phyloP scores from a whole-genome alignment of 345 rosid genomes.

The Rubroshorea leprosula region DNA sequence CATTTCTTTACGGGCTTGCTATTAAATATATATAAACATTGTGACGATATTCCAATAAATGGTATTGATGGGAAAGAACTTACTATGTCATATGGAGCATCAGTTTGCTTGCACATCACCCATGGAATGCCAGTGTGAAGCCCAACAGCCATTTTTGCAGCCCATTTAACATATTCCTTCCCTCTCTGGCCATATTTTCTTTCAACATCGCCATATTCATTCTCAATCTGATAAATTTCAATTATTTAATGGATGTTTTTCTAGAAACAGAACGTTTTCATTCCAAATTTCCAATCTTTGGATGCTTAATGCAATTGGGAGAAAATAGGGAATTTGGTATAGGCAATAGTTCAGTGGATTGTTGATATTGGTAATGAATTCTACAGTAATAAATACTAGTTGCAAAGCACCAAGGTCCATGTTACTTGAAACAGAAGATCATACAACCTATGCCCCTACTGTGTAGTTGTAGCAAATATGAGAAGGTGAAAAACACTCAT shows the following conservation, averaged over 20 bases:
- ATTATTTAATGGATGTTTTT: constrained; percentile 11
- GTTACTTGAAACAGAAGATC: not conserved
- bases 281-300: constrained; percentile 7
- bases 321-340: constrained; percentile 8
- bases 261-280: not conserved
- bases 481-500: not conserved
- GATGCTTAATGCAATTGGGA: not conserved
- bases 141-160: constrained; percentile 84
- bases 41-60: not conserved
- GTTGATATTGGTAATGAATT: not conserved
- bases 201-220: constrained; percentile 88
- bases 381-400: not conserved
- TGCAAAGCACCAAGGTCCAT: not conserved
- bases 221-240: constrained; percentile 65
- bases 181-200: constrained; percentile 66
- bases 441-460: no score
- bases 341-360: not conserved
- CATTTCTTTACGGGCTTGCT: not conserved
- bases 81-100: constrained; percentile 84
- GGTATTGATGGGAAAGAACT: constrained; percentile 17
- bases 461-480: no score
- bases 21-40: not conserved
- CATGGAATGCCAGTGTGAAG: constrained; percentile 94
- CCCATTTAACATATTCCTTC: constrained; percentile 82
- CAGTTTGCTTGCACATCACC: constrained; percentile 98